Evolutionary conservation across 805 yeast genomes (phyloP), one percentile per base, ranked within the genome.

Genomic region (Wickerhamomyces silvicola): DNA sequence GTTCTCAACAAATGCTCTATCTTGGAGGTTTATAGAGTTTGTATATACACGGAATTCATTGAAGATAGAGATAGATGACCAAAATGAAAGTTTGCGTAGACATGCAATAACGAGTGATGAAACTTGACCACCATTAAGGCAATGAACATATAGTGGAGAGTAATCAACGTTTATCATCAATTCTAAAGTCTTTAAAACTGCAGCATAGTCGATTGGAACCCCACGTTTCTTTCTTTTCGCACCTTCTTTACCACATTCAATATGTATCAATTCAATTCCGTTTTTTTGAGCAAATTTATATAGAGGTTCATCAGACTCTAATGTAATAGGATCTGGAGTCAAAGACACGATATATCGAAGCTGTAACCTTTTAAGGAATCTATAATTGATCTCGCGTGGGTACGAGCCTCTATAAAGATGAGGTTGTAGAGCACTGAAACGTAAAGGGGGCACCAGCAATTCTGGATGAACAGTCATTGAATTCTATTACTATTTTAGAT

Each of bases 11-110:
- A 90, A 92, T 28, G 66, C 66, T 37, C 95, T 66, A 53, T 90
- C 97, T 42, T 83, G 81, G 26, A 84, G 74, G 27, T 87, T 87
- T 20, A 85, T 76, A 32, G 79, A 78, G 11, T 84, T 78, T 7
- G 88, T 73, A 54, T 74, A 88, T 35, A 78, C 74, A 25, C 81
- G 69, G 48, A 82, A 88, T 58, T 90, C 98, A 41, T 80, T 84
- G 46, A 83, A 75, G 10, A 90, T 87, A 1, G 96, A 79, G 3
- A 86, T 84, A 6, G 83, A 72, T 8, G 92, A 79, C 98, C 98
- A 92, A 45, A 81, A 75, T 17, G 85, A 81, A 13, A 83, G 59
- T 44, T 83, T 83, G 22, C 98, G 60, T 23, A 87, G 59, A 52
- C 97, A 87, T 4, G 96, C 97, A 16, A 90, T 71, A 2, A 85